phyloP scores from a whole-genome alignment of 768 basidiomycete species.

The Leccinum aurantiacum region DNA sequence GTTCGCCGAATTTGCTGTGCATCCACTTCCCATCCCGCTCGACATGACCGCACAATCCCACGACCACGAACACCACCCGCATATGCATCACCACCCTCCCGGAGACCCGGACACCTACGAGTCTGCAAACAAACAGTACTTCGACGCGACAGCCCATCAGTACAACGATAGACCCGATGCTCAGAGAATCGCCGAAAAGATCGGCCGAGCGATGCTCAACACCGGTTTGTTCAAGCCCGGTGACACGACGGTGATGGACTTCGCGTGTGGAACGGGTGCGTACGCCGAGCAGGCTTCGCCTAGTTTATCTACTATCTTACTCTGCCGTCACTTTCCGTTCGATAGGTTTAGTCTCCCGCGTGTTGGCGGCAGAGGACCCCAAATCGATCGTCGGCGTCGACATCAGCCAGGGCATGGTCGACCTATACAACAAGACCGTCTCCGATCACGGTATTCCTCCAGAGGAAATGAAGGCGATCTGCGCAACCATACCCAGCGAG shows the following conservation, averaged over 20 bases:
- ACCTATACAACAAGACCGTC: conserved; percentile 59
- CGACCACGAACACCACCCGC: neutral
- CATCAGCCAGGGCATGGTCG: conserved; percentile 70
- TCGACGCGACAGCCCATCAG: conserved; percentile 23
- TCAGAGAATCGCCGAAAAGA: conserved; percentile 20
- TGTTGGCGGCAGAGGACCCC: conserved; percentile 56
- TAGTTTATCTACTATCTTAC: neutral
- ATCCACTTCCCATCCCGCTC: neutral
- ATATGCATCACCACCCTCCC: neutral
- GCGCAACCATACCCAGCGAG: conserved; percentile 40
- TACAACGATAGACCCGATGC: conserved; percentile 28
- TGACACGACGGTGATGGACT: conserved; percentile 63
- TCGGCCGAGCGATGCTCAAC: conserved; percentile 31
- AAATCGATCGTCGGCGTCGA: conserved; percentile 72
- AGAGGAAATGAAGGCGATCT: conserved; percentile 68
- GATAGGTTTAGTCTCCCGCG: conserved; percentile 61
- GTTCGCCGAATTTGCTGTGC: neutral
- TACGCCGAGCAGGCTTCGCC: neutral
- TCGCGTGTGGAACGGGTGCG: conserved; percentile 70
- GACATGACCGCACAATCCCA: neutral
- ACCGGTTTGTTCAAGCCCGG: conserved; percentile 53
- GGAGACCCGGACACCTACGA: conserved; percentile 10
- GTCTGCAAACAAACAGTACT: conserved; percentile 27
- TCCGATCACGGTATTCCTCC: conserved; percentile 58
- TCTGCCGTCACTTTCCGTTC: neutral